phyloP scores from a whole-genome alignment of 139 green algal genomes.

The Zygnema cylindricum region DNA sequence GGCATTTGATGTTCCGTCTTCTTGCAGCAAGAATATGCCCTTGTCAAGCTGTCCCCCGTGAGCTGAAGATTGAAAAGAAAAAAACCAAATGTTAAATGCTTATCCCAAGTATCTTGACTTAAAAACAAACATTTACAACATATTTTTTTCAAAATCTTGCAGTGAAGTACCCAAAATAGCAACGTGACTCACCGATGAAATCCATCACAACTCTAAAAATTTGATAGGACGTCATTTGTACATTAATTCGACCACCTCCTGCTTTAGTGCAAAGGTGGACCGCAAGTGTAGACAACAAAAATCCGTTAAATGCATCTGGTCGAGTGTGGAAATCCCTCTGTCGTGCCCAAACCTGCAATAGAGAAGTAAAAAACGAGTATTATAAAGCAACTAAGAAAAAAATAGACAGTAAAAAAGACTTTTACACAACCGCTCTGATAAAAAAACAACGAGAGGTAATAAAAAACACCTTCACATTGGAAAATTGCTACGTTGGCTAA shows the following conservation, averaged over 20 bases:
- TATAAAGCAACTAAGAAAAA: not conserved
- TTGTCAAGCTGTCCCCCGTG: conserved; percentile 43
- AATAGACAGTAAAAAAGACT: not conserved
- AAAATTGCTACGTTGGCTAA: not conserved
- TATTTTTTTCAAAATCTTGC: not conserved
- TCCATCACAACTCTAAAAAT: conserved; percentile 59
- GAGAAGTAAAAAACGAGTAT: not conserved
- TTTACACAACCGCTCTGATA: not conserved
- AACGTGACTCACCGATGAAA: conserved; percentile 31
- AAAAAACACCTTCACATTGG: not conserved
- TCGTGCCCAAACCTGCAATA: conserved; percentile 48
- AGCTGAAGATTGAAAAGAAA: too few relatives aligned
- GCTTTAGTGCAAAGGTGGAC: conserved; percentile 37
- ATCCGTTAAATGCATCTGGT: conserved; percentile 51
- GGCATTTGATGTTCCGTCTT: not conserved
- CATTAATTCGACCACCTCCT: not conserved
- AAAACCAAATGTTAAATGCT: conserved; percentile 8
- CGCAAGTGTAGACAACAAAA: conserved; percentile 54
- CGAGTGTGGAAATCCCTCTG: conserved; percentile 44
- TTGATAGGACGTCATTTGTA: conserved; percentile 55
- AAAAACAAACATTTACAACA: not conserved
- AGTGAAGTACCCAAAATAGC: too few relatives aligned
- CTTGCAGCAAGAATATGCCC: conserved; percentile 33
- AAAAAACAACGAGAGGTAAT: not conserved
- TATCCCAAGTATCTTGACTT: conserved; percentile 15